Evolutionary conservation across 2,329 filamentous ascomycete genomes (phyloP), one percentile per base, ranked within the genome.

Genomic region (Pezicula radicicola): DNA sequence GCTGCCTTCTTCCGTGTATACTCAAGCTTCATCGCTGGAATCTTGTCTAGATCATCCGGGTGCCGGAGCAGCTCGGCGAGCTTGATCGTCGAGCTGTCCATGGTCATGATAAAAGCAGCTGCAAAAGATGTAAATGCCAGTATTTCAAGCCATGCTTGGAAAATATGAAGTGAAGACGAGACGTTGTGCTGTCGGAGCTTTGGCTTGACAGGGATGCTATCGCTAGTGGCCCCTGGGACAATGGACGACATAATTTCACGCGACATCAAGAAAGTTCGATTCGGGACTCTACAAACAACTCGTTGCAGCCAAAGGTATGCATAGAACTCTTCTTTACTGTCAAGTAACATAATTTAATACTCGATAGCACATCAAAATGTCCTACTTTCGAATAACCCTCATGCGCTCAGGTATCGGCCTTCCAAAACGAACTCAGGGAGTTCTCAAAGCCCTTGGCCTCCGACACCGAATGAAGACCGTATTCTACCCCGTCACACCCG

Each of bases 31-130:
- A 99, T 80, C 44, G 85, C 85, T 48, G 86, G 78, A 65, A 99
- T 93, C 78, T 97, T 97, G 76, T 99, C 94, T 61, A 99, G 85
- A 73, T 99, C 94, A 68, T 99, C 94, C 3, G 94, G 91, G 67
- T 96, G 91, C 65, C 91, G 90, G 61, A 99, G 85, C 56, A 97
- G 84, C 77, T 97, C 93, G 60, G 91, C 84, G 69, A 99, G 85
- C 77, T 92, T 92, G 46, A 66, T 55, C 28, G 60, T 63, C 37
- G 66, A 66, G 52, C 60, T 64, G 33, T 68, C 66, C 63, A 69
- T 68, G 12, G 55, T 64, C 53, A 62, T 64, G 42, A 54, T 57
- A 54, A 36, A 30, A 49, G 42, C 45, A 44, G 50, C 45, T 50
- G 27, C 42, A 43, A 50, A 42, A 33, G 46, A 40, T 35, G 7